These are phyloP conservation scores for Pseudozyma thailandica DNA, from an alignment of 1,284 basidiomycete species.

Conservation along the genomic window DNA sequence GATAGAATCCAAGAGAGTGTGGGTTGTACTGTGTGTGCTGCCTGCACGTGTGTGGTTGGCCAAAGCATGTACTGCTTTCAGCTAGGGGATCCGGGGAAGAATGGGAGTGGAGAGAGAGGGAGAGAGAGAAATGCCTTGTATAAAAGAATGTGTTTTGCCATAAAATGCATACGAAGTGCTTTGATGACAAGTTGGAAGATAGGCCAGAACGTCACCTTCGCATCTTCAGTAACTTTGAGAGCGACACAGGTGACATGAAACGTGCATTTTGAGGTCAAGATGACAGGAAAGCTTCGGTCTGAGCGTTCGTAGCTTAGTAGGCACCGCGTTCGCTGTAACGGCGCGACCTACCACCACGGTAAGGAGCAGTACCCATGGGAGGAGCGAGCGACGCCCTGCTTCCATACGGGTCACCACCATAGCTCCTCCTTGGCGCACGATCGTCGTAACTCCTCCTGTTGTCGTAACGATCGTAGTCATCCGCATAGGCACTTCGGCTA, in stretches of 20 bases:
- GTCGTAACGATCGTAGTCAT: constrained; percentile 30
- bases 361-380: constrained; percentile 20
- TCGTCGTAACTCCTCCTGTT: constrained; percentile 45
- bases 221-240: too few species aligned
- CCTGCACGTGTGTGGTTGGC: constrained; percentile 2
- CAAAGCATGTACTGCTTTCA: constrained; percentile 5
- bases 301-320: constrained; percentile 18
- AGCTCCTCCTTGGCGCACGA: constrained; percentile 29
- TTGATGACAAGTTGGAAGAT: not conserved
- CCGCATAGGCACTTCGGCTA: constrained; percentile 7
- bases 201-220: not conserved
- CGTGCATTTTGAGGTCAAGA: not conserved
- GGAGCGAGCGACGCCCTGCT: constrained; percentile 36
- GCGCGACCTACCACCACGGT: constrained; percentile 46
- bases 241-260: too few species aligned
- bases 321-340: constrained; percentile 51
- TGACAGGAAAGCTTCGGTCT: not conserved
- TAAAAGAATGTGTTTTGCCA: constrained; percentile 2
- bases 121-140: not conserved
- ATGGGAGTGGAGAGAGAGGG: not conserved
- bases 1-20: constrained; percentile 4
- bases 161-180: not conserved
- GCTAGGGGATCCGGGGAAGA: not conserved
- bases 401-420: constrained; percentile 30
- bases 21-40: constrained; percentile 7